Base-by-base conservation (phyloP, 2,329 filamentous ascomycete species). In the Anthostomella pinea region DNA sequence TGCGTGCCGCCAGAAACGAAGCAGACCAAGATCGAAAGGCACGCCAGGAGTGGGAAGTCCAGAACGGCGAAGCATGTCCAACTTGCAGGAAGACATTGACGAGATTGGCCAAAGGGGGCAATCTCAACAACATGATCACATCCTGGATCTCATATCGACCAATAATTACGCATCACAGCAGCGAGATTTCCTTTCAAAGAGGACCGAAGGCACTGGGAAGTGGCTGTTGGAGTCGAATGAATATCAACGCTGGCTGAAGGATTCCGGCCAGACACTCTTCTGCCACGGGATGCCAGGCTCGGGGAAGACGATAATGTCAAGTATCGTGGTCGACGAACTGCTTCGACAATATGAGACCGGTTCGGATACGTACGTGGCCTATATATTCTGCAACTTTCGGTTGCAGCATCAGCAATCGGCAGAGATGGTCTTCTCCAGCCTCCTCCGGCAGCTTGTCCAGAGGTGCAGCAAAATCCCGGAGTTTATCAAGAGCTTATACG, bases 341-440 rank as follows among this genome's bases (percentile, higher is more conserved):
- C n/a, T 6, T 6, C 11, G 8, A 11, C 13, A 8, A 8, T 8
- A 26, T 13, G 11, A 5, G 8, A 8, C 13, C 22, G 15, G 7
- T 6, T n/a, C 10, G 13, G 33, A 28, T 7, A 10, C n/a, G 5
- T 35, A 22, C 16, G 5, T 35, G 11, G 24, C 13, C 15, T 21
- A 27, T 28, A 15, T 22, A 27, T 35, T 16, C 24, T 35, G 22
- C 24, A 35, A 35, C 24, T 35, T 35, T 17, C 22, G 33, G 8
- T 8, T 13, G 21, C 10, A 28, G 17, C 5, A 22, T 7, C 23
- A 35, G 11, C 33, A 27, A 17, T 14, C 33, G 5, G 6, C 16
- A 3, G 33, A 35, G 8, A 28, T 28, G 9, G 14, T 35, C 6
- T 13, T 35, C 4, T 24, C 17, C 21, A 28, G 24, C 24, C 11